Evolutionary conservation across 2,329 filamentous ascomycete genomes (phyloP).

Genomic region (Fusarium sp.): DNA sequence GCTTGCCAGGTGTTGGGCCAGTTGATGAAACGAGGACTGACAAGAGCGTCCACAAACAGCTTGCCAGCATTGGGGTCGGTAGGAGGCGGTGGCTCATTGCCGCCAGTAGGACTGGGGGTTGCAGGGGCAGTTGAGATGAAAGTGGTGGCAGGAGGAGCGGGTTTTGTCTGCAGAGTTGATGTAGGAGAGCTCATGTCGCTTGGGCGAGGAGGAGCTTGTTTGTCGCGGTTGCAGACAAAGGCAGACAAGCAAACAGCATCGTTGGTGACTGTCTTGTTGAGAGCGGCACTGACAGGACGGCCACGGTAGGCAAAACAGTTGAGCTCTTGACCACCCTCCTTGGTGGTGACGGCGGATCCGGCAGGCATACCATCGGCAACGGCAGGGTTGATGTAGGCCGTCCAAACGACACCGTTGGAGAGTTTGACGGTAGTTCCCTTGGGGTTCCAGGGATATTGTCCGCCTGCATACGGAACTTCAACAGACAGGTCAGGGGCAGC

Average conservation of each 20-base stretch:
- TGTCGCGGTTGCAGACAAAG: conserved; percentile 57
- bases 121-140: conserved; percentile 48
- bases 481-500: conserved; percentile 54
- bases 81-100: conserved; percentile 49
- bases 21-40: conserved; percentile 56
- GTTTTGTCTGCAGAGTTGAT: conserved; percentile 50
- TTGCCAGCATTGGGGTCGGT: conserved; percentile 46
- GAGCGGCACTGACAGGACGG: conserved; percentile 53
- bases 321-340: conserved; percentile 54
- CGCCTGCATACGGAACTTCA: conserved; percentile 54
- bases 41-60: conserved; percentile 49
- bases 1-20: conserved; percentile 55
- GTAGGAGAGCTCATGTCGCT: conserved; percentile 53
- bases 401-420: conserved; percentile 56
- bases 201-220: conserved; percentile 50
- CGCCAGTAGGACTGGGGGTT: conserved; percentile 41
- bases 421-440: conserved; percentile 54
- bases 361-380: conserved; percentile 56
- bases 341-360: conserved; percentile 56
- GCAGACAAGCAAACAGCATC: conserved; percentile 56
- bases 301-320: conserved; percentile 58
- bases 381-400: conserved; percentile 56
- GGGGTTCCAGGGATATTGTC: conserved; percentile 55
- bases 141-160: conserved; percentile 52
- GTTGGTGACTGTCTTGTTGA: conserved; percentile 54